Evolutionary conservation across 1,284 basidiomycete species (phyloP).

Genomic region (Cryptococcus jaspeensis): DNA sequence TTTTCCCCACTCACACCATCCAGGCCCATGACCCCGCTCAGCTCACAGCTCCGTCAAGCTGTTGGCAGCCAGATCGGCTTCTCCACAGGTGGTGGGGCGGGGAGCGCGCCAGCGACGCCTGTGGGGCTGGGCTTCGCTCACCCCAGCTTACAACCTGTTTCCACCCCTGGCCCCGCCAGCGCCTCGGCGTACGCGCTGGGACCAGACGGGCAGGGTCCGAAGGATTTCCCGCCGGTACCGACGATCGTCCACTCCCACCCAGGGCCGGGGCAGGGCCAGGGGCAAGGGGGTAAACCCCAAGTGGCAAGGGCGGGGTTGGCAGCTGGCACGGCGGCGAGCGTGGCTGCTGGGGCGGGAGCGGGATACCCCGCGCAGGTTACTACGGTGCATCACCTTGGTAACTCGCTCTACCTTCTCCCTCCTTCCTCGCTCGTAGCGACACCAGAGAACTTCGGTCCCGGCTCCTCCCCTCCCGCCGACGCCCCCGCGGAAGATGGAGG

Average conservation of each 20-base stretch:
- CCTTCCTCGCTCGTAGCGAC: slow-evolving; percentile 15
- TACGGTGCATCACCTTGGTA: slow-evolving; percentile 24
- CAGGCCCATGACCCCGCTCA: slow-evolving; percentile 40
- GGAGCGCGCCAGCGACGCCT: not conserved
- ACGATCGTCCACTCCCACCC: not conserved
- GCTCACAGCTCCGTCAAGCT: slow-evolving; percentile 38
- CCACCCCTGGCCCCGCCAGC: slow-evolving; percentile 6
- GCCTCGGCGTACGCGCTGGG: too few relatives aligned
- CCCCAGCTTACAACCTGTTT: slow-evolving; percentile 18
- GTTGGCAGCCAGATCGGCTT: not conserved
- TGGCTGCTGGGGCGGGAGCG: too few relatives aligned
- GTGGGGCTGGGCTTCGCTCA: not conserved
- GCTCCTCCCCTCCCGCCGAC: not conserved
- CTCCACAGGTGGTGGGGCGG: not conserved
- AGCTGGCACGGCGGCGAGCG: too few relatives aligned
- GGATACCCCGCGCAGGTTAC: not conserved
- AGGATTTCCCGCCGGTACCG: slow-evolving; percentile 6
- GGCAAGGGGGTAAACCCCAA: not conserved
- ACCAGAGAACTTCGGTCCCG: slow-evolving; percentile 7
- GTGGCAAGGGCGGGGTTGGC: too few relatives aligned
- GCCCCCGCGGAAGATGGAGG: not conserved
- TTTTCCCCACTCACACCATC: slow-evolving; percentile 19
- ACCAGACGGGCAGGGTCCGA: too few relatives aligned
- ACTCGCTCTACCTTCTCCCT: slow-evolving; percentile 18
- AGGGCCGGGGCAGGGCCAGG: too few relatives aligned